These are phyloP conservation scores for Zygosaccharomyces pseudobailii DNA, from an alignment of 1,139 yeast species.

Conservation along the genomic window DNA sequence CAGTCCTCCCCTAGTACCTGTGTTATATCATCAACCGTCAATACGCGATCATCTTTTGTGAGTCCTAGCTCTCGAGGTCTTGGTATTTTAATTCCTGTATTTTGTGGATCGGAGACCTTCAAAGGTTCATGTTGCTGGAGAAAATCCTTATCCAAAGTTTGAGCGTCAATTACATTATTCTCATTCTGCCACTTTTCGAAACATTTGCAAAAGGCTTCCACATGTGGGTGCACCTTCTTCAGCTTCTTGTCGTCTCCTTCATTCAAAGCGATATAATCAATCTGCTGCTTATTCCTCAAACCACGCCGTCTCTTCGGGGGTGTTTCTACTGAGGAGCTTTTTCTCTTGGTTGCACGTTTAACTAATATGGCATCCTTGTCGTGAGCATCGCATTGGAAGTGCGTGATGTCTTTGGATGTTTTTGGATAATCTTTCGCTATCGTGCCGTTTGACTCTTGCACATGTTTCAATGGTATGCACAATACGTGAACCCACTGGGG, in stretches of 20 bases:
- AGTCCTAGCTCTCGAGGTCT: constrained; percentile 37
- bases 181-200: constrained; percentile 19
- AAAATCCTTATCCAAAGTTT: constrained; percentile 40
- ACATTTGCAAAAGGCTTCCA: constrained; percentile 32
- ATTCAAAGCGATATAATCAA: constrained; percentile 78
- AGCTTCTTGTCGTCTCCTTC: constrained; percentile 66
- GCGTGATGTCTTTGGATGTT: constrained; percentile 11
- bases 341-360: constrained; percentile 5
- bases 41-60: not conserved
- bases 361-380: constrained; percentile 7
- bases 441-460: constrained; percentile 5
- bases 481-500: constrained; percentile 24
- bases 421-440: constrained; percentile 7
- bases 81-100: constrained; percentile 38
- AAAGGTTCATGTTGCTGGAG: constrained; percentile 37
- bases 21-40: constrained; percentile 45
- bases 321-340: constrained; percentile 1
- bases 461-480: constrained; percentile 18
- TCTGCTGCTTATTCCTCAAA: constrained; percentile 38
- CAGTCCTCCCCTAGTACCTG: constrained; percentile 58
- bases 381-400: constrained; percentile 18
- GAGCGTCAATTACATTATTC: constrained; percentile 29
- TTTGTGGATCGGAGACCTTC: constrained; percentile 33
- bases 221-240: constrained; percentile 60
- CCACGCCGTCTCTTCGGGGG: constrained; percentile 14